Evolutionary conservation across 805 yeast genomes (phyloP).

Genomic region (Candida ipomoeae): DNA sequence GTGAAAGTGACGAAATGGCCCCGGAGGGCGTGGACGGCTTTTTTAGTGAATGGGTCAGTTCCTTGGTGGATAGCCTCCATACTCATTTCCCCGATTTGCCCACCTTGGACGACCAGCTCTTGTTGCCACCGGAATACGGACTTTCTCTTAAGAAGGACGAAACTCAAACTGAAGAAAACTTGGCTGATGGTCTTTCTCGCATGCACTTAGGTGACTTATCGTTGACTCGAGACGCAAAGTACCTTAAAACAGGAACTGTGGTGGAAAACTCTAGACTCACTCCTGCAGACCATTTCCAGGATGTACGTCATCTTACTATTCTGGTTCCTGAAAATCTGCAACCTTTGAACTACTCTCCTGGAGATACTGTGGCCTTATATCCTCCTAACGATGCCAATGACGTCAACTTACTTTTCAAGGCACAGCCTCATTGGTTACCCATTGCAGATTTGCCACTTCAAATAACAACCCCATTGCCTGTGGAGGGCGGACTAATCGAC

Average conservation of each 20-base stretch:
- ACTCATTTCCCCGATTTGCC: slow-evolving; percentile 21
- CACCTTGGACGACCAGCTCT: slow-evolving; percentile 21
- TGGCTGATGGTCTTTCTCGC: neutral
- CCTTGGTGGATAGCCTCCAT: slow-evolving; percentile 33
- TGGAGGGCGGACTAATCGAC: slow-evolving; percentile 60
- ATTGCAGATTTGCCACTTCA: slow-evolving; percentile 58
- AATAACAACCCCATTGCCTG: slow-evolving; percentile 34
- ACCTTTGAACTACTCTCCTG: slow-evolving; percentile 52
- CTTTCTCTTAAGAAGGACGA: slow-evolving; percentile 11
- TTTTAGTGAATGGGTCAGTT: slow-evolving; percentile 68
- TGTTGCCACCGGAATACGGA: slow-evolving; percentile 27
- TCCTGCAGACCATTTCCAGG: slow-evolving; percentile 75
- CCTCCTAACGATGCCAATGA: slow-evolving; percentile 64
- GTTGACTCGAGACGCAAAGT: slow-evolving; percentile 8
- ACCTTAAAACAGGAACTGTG: slow-evolving; percentile 43
- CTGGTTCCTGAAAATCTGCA: slow-evolving; percentile 30
- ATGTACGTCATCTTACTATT: slow-evolving; percentile 59
- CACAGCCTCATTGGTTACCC: slow-evolving; percentile 67
- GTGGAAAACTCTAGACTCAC: slow-evolving; percentile 60
- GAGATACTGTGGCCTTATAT: slow-evolving; percentile 75
- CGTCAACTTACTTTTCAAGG: slow-evolving; percentile 60
- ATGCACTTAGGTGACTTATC: neutral
- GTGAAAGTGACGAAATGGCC: slow-evolving; percentile 86
- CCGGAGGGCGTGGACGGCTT: slow-evolving; percentile 76
- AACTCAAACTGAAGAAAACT: neutral